A percentile compares a stretch with the other conserved stretches of the same genome.
Conservation (phyloP, 306 rosid species). For the Pueraria montana region DNA sequence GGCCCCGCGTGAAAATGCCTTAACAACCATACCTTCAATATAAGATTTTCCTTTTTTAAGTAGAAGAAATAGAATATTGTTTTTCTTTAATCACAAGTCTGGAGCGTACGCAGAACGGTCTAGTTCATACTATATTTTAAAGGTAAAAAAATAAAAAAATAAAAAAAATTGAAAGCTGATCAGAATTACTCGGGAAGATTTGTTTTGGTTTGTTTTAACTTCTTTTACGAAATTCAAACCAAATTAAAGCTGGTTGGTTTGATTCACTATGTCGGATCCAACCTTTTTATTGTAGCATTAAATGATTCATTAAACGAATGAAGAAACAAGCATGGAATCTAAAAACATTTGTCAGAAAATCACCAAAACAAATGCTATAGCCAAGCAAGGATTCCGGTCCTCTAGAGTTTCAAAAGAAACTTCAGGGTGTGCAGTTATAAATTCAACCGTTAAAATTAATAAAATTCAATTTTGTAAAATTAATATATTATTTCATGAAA, state of each 20-base stretch:
- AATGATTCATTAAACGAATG: background rate
- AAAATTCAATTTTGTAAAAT: no score
- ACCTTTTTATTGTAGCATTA: conserved; percentile 16
- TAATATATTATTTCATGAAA: background rate
- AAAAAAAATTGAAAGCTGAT: conserved; percentile 3
- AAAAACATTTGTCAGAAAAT: background rate
- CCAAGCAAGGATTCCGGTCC: background rate
- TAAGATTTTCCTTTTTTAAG: background rate
- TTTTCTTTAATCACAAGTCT: background rate
- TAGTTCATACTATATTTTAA: background rate
- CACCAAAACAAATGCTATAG: background rate
- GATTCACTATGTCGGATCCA: conserved; percentile 12
- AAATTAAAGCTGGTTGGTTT: conserved; percentile 5
- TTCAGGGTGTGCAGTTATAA: no score
- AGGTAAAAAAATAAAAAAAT: background rate
- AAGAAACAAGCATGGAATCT: background rate
- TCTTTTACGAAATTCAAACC: conserved; percentile 13
- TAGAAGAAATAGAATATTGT: background rate
- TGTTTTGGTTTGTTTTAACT: conserved; percentile 6
- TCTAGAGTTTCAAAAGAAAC: no score
- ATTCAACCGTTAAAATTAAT: no score
- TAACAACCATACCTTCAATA: background rate
- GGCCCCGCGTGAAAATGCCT: conserved; percentile 22
- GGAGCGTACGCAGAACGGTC: background rate
- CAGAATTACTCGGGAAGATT: background rate